Evolutionary conservation across 805 yeast species (phyloP).

Genomic region (Candida vartiovaarae): DNA sequence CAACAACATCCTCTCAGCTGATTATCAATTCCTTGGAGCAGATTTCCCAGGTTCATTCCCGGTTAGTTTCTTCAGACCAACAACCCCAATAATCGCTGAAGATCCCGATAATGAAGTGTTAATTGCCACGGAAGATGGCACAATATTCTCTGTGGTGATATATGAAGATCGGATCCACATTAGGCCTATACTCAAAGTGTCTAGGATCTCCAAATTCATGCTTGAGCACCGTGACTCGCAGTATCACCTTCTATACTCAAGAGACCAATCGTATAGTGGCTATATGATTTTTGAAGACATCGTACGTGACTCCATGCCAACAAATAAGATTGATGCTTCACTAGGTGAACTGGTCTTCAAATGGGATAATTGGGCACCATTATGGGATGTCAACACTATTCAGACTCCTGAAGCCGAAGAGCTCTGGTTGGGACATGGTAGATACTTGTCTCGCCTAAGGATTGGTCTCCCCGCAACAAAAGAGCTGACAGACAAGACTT

Average conservation of each 20-base stretch:
- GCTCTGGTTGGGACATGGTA: conserved; percentile 28
- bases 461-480: conserved; percentile 15
- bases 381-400: conserved; percentile 33
- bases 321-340: conserved; percentile 5
- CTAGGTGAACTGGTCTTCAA: conserved; percentile 16
- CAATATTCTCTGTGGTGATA: conserved; percentile 18
- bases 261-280: conserved; percentile 34
- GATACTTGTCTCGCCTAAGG: conserved; percentile 12
- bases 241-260: conserved; percentile 28
- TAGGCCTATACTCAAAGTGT: conserved; percentile 29
- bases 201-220: conserved; percentile 26
- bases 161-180: conserved; percentile 15
- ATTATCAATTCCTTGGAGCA: conserved; percentile 27
- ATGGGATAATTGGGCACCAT: conserved; percentile 42
- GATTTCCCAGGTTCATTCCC: conserved; percentile 31
- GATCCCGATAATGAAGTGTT: conserved; percentile 14
- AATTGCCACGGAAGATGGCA: conserved; percentile 22
- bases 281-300: conserved; percentile 27
- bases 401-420: conserved; percentile 28
- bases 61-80: conserved; percentile 29
- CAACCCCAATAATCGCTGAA: conserved; percentile 14
- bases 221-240: conserved; percentile 12
- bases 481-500: conserved; percentile 10
- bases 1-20: conserved; percentile 42
- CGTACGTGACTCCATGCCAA: conserved; percentile 8